phyloP scores from a whole-genome alignment of 169 alveolate genomes.

The Ichthyophthirius multifiliis region DNA sequence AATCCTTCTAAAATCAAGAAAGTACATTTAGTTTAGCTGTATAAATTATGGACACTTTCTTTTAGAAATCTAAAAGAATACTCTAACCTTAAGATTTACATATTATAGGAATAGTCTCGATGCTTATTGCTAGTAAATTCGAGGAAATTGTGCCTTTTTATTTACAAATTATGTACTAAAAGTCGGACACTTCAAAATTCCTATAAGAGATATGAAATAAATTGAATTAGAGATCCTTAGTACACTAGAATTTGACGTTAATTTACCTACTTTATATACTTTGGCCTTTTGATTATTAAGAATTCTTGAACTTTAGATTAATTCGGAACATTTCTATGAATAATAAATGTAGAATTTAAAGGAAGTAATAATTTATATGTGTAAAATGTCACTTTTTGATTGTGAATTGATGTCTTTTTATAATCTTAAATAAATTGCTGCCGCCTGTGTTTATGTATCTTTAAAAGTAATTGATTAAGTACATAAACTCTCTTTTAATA shows the following conservation, averaged over 20 bases:
- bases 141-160: slow-evolving; percentile 79
- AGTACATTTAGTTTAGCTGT: slow-evolving; percentile 71
- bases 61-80: slow-evolving; percentile 24
- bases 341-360: too few relatives aligned
- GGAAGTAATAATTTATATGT: too few relatives aligned
- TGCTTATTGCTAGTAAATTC: slow-evolving; percentile 85
- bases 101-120: slow-evolving; percentile 73
- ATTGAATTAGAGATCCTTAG: slow-evolving; percentile 64
- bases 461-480: too few relatives aligned
- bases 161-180: slow-evolving; percentile 58
- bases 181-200: slow-evolving; percentile 75
- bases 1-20: slow-evolving; percentile 59
- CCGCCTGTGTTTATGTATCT: too few relatives aligned
- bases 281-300: too few relatives aligned
- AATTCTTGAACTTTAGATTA: too few relatives aligned
- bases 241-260: slow-evolving; percentile 47
- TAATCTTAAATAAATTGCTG: too few relatives aligned
- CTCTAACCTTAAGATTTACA: slow-evolving; percentile 69
- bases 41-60: slow-evolving; percentile 72
- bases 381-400: too few relatives aligned
- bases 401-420: too few relatives aligned
- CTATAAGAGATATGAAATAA: slow-evolving; percentile 52
- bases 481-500: too few relatives aligned
- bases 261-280: too few relatives aligned
- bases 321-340: too few relatives aligned